Base-by-base conservation (phyloP, 2,329 filamentous ascomycete genomes). In the Monilinia fructigena region DNA sequence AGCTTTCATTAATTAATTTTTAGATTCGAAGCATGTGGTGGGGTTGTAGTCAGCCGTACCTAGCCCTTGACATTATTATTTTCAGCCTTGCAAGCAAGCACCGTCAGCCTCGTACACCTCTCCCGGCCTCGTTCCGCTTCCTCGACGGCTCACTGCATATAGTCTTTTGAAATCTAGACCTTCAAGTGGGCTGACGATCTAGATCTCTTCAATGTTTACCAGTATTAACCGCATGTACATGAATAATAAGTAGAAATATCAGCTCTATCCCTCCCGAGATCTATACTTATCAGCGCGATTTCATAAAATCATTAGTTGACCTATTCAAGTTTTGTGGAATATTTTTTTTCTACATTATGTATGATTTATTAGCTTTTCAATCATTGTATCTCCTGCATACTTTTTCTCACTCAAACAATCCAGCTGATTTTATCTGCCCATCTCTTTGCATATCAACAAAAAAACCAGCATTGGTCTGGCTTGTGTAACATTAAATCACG, bases 181-280 rank as follows among this genome's bases (percentile, higher is more conserved):
- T 61, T 38, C 14, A 61, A 35, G 47, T 61, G 47, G 58, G 58
- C 58, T 61, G 58, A 61, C n/a, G 58, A 61, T 61, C 58, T 61
- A 61, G 56, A 61, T 52, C 38, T 7, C 18, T 20, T 60, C 48
- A 35, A 20, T 18, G 7, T 60, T 6, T 35, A 48, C 28, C 48
- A 35, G 12, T 18, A 4, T 60, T 6, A 23, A 48, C 28, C 28
- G 14, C 47, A 45, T 60, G 28, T 38, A 23, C 35, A 60, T 60
- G 31, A 47, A 31, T 8, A 35, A 35, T 8, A 47, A 35, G 6
- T 59, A 59, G 47, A 60, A 60, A 23, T 10, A 28, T 50, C 56
- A 38, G 56, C 56, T 60, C 11, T 4, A 35, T 50, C 31, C 20
- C 45, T 23, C 50, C 31, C 23, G 23, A 23, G 23, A 1, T 23